Conservation (phyloP, 2,329 filamentous ascomycete species). For the Chrysoporthe deuterocubensis region DNA sequence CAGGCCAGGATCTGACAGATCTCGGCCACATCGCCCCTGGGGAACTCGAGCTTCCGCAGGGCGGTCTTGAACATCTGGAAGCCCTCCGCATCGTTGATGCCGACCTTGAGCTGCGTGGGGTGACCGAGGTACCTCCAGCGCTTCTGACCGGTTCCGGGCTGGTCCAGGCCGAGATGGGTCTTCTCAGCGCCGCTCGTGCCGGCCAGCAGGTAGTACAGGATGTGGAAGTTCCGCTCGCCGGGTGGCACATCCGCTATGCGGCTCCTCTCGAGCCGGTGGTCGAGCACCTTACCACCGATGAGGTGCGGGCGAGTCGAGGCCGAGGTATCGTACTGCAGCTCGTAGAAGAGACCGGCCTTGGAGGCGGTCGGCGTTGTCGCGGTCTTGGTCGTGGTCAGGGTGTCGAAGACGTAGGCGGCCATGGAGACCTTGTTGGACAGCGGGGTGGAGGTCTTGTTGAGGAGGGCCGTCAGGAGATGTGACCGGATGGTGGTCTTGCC, state of each 20-base stretch:
- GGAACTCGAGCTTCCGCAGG: constrained; percentile 90
- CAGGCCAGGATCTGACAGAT: constrained; percentile 93
- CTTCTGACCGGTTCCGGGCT: constrained; percentile 61
- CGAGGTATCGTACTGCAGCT: constrained; percentile 93
- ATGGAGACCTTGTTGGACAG: constrained; percentile 91
- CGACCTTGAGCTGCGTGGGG: constrained; percentile 94
- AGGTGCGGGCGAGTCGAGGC: constrained; percentile 83
- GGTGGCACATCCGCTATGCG: constrained; percentile 91
- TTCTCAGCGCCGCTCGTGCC: constrained; percentile 92
- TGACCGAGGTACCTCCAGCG: constrained; percentile 97
- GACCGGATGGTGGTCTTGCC: constrained; percentile 95
- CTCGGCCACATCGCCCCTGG: constrained; percentile 90
- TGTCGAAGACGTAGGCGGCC: constrained; percentile 93
- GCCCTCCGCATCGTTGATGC: constrained; percentile 92
- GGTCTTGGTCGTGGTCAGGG: constrained; percentile 95
- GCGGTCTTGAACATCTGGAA: constrained; percentile 99
- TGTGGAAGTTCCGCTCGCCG: constrained; percentile 94
- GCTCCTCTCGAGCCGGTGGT: constrained; percentile 90
- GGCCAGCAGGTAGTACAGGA: constrained; percentile 91
- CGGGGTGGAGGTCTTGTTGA: constrained; percentile 89
- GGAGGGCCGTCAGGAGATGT: constrained; percentile 82
- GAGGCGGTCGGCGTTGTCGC: constrained; percentile 94
- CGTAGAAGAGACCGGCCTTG: constrained; percentile 93
- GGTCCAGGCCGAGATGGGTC: constrained; percentile 72
- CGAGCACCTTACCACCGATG: constrained; percentile 91